phyloP scores from a whole-genome alignment of 768 basidiomycete species.

The Clathrus columnatus region DNA sequence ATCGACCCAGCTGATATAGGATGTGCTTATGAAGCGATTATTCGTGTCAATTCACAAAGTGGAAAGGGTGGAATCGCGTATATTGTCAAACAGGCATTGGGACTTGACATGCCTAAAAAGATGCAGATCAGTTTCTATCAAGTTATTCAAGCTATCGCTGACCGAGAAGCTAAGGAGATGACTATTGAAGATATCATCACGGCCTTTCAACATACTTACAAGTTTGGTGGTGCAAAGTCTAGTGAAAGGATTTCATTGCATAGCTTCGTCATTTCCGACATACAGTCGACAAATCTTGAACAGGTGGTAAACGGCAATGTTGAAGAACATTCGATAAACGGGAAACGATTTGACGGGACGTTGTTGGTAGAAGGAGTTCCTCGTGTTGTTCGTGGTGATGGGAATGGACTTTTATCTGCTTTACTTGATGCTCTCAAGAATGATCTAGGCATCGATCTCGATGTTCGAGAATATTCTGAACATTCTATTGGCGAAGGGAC shows the following conservation, averaged over 20 bases:
- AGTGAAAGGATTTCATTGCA: constrained; percentile 71
- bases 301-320: constrained; percentile 30
- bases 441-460: constrained; percentile 73
- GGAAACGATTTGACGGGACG: constrained; percentile 80
- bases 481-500: constrained; percentile 88
- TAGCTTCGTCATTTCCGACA: constrained; percentile 67
- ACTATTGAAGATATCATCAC: constrained; percentile 90
- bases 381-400: constrained; percentile 81
- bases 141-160: constrained; percentile 83
- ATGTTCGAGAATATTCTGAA: constrained; percentile 87
- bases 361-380: constrained; percentile 77
- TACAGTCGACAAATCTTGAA: constrained; percentile 31
- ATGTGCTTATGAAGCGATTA: constrained; percentile 94
- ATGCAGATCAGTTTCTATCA: constrained; percentile 96
- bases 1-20: constrained; percentile 96
- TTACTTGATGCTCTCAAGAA: constrained; percentile 79
- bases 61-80: constrained; percentile 98
- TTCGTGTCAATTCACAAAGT: constrained; percentile 98
- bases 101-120: constrained; percentile 88
- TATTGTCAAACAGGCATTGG: constrained; percentile 86
- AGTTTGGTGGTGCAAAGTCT: constrained; percentile 81
- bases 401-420: constrained; percentile 93
- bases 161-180: constrained; percentile 93
- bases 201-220: constrained; percentile 75
- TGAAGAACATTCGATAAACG: constrained; percentile 30